phyloP scores from a whole-genome alignment of 2,329 filamentous ascomycete species.

The Xylaria sp. region DNA sequence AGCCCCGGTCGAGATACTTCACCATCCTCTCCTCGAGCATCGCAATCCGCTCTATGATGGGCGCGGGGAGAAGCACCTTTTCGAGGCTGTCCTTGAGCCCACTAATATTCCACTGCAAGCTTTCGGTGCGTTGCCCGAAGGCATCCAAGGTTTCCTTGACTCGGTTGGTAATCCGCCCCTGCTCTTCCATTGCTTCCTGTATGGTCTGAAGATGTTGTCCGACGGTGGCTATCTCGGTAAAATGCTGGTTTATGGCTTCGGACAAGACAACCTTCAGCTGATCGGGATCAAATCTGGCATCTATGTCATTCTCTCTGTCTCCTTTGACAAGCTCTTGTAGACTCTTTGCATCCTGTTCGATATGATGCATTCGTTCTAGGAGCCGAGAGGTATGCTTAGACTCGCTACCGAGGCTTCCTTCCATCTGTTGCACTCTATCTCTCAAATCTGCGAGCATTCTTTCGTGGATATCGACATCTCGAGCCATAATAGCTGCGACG shows the following conservation, averaged over 20 bases:
- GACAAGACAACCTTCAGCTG: conserved; percentile 14
- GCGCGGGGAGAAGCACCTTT: not conserved
- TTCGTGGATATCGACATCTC: conserved; percentile 36
- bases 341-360: conserved; percentile 24
- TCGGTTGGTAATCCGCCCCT: not conserved
- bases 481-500: conserved; percentile 37
- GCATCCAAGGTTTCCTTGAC: not conserved
- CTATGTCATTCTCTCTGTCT: not conserved
- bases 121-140: conserved; percentile 1
- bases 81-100: conserved; percentile 2
- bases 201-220: conserved; percentile 10
- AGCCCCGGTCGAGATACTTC: not conserved
- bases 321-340: conserved; percentile 25
- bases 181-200: conserved; percentile 12
- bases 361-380: conserved; percentile 6
- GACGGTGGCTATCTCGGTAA: not conserved
- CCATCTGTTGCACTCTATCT: conserved; percentile 14
- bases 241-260: conserved; percentile 12
- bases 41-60: not conserved
- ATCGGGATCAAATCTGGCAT: not conserved
- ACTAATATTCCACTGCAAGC: conserved; percentile 3
- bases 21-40: conserved; percentile 17
- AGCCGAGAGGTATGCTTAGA: conserved; percentile 10
- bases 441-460: conserved; percentile 23
- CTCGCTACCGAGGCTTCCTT: not conserved